Percentiles rank a stretch among this genome's conserved stretches.
These are phyloP conservation scores for Oidiodendron maius DNA, from an alignment of 495 filamentous ascomycete species.

Conservation along the genomic window DNA sequence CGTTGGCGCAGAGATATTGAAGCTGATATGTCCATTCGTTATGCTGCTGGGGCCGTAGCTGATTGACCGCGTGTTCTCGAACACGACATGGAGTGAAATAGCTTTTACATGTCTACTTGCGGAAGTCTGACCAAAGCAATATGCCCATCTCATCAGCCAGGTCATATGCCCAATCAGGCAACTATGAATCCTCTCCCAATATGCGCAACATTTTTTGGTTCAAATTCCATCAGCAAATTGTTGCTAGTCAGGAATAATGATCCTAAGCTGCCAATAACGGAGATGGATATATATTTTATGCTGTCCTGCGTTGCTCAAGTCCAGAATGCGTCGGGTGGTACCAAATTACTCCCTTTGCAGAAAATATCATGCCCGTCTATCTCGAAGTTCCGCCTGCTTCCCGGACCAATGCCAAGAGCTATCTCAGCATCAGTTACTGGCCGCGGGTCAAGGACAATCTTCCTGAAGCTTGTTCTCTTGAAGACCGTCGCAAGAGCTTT, in stretches of 20 bases:
- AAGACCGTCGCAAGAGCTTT: background rate
- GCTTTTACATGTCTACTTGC: background rate
- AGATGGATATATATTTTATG: background rate
- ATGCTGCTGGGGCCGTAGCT: background rate
- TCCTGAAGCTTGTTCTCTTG: background rate
- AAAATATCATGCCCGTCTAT: background rate
- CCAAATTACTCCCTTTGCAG: background rate
- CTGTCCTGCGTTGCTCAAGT: background rate
- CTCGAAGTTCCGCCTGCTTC: background rate
- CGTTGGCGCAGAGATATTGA: background rate
- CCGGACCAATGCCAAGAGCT: background rate
- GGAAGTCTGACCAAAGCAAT: background rate
- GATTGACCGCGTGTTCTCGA: background rate
- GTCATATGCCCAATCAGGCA: background rate
- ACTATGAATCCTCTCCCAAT: background rate
- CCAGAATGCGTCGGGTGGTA: background rate
- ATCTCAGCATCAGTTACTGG: background rate
- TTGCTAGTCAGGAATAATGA: too few species aligned
- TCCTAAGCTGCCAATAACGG: background rate
- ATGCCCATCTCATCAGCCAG: background rate
- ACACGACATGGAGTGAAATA: background rate
- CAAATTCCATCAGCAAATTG: too few species aligned
- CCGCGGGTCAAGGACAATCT: background rate
- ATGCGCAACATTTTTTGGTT: background rate
- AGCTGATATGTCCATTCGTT: background rate